These are phyloP conservation scores for Xylaria cubensis DNA, from an alignment of 495 filamentous ascomycete species.

Conservation along the genomic window DNA sequence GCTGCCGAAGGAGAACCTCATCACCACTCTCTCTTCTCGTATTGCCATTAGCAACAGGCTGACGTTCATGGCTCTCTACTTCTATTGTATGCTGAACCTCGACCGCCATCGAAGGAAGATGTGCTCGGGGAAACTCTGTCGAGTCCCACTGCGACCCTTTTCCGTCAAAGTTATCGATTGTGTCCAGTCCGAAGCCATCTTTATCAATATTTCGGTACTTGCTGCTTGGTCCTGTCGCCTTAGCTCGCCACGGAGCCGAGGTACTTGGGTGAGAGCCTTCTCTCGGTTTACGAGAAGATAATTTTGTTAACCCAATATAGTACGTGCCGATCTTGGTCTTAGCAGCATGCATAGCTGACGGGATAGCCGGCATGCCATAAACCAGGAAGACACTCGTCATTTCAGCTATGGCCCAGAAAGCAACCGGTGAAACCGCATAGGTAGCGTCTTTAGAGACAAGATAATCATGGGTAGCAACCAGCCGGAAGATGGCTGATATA, in stretches of 20 bases:
- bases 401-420: background rate
- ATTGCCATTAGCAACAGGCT: background rate
- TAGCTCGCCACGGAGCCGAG: too few species aligned
- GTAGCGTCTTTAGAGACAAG: background rate
- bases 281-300: background rate
- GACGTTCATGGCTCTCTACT: background rate
- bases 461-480: background rate
- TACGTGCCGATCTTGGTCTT: background rate
- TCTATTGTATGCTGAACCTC: background rate
- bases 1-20: background rate
- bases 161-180: background rate
- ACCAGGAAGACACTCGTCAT: background rate
- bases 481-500: background rate
- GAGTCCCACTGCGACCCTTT: background rate
- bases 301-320: background rate
- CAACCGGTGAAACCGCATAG: background rate
- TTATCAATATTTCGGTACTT: background rate
- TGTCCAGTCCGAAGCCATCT: background rate
- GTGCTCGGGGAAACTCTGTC: background rate
- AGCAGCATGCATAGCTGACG: background rate
- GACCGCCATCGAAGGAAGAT: background rate
- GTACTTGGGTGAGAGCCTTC: background rate
- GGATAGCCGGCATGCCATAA: background rate
- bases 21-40: background rate
- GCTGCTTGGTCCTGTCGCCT: background rate